Conservation (phyloP, 1,284 basidiomycete species). For the Chondrostereum purpureum region DNA sequence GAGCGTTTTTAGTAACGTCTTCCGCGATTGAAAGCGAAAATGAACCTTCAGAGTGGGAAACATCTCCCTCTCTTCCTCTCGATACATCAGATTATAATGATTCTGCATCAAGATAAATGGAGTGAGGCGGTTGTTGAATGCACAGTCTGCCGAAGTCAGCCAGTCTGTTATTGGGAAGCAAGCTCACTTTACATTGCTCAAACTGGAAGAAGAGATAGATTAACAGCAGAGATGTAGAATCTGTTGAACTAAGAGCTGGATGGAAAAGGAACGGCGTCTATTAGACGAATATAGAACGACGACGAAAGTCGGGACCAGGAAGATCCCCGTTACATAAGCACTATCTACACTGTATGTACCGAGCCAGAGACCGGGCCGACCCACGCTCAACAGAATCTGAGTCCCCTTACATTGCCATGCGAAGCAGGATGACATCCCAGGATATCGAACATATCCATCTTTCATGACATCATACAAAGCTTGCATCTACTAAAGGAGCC, state of each 20-base stretch:
- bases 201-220: conserved; percentile 28
- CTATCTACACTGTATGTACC: conserved; percentile 36
- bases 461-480: conserved; percentile 65
- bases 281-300: too few relatives aligned
- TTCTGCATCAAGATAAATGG: conserved; percentile 73
- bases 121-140: conserved; percentile 47
- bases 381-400: neutral
- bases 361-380: conserved; percentile 12
- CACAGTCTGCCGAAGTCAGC: conserved; percentile 28
- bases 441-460: conserved; percentile 58
- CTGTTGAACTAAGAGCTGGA: conserved; percentile 12
- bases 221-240: neutral
- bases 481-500: conserved; percentile 46
- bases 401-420: conserved; percentile 45
- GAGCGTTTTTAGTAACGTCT: neutral
- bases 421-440: conserved; percentile 53
- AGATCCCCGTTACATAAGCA: neutral
- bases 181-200: conserved; percentile 36
- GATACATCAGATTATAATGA: conserved; percentile 48
- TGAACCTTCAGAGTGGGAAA: conserved; percentile 68
- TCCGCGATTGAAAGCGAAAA: conserved; percentile 22
- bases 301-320: too few relatives aligned
- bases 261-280: too few relatives aligned
- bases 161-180: neutral
- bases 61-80: conserved; percentile 68